Conservation (phyloP, 176 grass and related monocot genomes). For the Carex cristatella region DNA sequence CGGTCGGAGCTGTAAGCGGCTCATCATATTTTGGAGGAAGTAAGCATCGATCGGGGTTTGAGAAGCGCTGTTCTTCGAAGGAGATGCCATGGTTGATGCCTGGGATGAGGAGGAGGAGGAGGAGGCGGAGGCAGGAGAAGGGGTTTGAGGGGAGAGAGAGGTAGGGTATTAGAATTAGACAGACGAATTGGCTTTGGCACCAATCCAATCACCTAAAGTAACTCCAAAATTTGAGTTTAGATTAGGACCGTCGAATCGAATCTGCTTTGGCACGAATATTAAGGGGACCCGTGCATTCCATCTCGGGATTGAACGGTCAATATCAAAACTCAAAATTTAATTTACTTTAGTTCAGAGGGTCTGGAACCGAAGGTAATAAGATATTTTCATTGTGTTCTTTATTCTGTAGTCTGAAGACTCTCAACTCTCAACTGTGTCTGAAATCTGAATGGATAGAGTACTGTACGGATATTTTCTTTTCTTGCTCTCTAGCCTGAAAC, state of each 20-base stretch:
- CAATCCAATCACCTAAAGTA: no score
- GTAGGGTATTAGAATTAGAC: background rate
- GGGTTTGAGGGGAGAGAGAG: background rate
- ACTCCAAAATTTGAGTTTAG: no score
- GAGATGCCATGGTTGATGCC: slow-evolving; percentile 19
- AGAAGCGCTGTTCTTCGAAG: background rate
- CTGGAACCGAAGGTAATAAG: background rate
- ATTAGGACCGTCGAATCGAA: no score
- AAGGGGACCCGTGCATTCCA: no score
- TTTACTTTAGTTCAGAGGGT: no score
- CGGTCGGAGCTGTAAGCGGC: slow-evolving; percentile 82
- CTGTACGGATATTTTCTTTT: background rate
- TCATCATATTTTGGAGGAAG: slow-evolving; percentile 82
- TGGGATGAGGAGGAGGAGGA: background rate
- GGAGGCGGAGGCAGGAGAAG: background rate
- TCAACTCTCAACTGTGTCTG: no score
- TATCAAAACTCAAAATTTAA: no score
- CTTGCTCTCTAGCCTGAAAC: background rate
- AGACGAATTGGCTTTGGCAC: no score
- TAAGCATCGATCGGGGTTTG: slow-evolving; percentile 55
- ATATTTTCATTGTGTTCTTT: background rate
- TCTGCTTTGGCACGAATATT: no score
- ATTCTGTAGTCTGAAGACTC: background rate
- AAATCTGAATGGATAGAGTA: background rate
- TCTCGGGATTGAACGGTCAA: no score